A percentile compares a stretch with the other conserved stretches of the same genome.
phyloP scores from a whole-genome alignment of 148 eudicot genomes.

The Camellia japonica region DNA sequence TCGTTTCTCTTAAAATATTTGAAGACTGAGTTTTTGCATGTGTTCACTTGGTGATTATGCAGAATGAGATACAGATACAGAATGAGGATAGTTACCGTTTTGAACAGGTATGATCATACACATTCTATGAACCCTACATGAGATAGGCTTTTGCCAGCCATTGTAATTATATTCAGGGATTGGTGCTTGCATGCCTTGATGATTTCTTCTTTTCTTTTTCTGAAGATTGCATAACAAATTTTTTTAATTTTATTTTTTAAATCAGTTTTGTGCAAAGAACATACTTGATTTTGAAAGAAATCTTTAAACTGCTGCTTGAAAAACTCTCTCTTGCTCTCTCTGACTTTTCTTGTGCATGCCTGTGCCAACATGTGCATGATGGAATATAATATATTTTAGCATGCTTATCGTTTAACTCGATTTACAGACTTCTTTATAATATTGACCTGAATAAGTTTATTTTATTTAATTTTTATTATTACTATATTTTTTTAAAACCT shows the following conservation, averaged over 20 bases:
- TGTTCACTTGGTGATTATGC: constrained; percentile 35
- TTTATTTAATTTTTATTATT: too few relatives aligned
- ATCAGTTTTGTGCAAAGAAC: background rate
- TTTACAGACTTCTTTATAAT: background rate
- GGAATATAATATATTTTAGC: background rate
- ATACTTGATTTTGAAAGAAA: background rate
- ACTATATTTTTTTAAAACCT: background rate
- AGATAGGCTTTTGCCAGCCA: constrained; percentile 6
- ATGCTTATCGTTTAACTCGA: background rate
- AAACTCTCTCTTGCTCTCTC: background rate
- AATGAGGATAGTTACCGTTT: constrained; percentile 80
- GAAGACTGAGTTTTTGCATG: background rate
- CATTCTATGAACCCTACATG: constrained; percentile 1
- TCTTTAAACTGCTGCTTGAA: background rate
- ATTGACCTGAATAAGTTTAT: background rate
- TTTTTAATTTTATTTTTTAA: background rate
- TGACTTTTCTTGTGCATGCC: background rate
- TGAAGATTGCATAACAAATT: background rate
- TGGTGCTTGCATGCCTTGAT: background rate
- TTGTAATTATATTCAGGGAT: background rate
- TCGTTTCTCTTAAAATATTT: background rate
- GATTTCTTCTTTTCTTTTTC: background rate
- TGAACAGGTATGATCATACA: constrained; percentile 68
- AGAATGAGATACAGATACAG: constrained; percentile 89
- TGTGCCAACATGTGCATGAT: too few relatives aligned